phyloP scores from a whole-genome alignment of 1,284 basidiomycete genomes.

The Melampsora americana region DNA sequence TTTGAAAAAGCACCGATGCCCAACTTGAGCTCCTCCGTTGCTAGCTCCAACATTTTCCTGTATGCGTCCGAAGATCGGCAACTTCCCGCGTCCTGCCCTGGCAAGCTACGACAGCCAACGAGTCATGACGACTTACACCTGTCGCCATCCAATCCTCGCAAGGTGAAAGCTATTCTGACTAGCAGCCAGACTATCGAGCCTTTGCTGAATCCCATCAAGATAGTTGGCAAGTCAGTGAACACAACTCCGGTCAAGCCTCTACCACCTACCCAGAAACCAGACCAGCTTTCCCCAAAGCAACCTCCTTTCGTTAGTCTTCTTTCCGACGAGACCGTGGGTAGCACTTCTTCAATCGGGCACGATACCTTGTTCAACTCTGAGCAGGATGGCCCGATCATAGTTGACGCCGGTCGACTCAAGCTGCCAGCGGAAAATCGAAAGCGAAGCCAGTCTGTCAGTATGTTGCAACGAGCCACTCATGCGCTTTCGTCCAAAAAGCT shows the following conservation, averaged over 20 bases:
- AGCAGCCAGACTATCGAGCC: background rate
- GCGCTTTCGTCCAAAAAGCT: constrained; percentile 33
- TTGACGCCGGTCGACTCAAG: constrained; percentile 21
- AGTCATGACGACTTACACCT: background rate
- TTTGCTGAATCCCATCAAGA: background rate
- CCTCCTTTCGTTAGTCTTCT: background rate
- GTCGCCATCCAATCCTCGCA: background rate
- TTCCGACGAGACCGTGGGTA: constrained; percentile 21
- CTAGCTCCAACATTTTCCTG: background rate
- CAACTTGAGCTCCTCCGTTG: background rate
- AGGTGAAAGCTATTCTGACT: background rate
- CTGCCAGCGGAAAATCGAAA: constrained; percentile 20
- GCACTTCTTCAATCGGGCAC: constrained; percentile 14
- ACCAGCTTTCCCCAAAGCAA: background rate
- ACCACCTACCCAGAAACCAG: background rate
- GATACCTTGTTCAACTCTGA: constrained; percentile 20
- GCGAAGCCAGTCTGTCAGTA: constrained; percentile 43
- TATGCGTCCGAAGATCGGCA: background rate
- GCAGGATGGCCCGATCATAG: constrained; percentile 22
- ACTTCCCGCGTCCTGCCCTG: background rate
- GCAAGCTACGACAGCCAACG: background rate
- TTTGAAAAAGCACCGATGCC: background rate
- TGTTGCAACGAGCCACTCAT: constrained; percentile 41
- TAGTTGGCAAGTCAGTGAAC: background rate
- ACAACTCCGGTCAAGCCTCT: background rate